Evolutionary conservation across 164 flowering plant species (phyloP), one percentile per base, ranked within the genome.

Genomic region (Berberis vulgaris): DNA sequence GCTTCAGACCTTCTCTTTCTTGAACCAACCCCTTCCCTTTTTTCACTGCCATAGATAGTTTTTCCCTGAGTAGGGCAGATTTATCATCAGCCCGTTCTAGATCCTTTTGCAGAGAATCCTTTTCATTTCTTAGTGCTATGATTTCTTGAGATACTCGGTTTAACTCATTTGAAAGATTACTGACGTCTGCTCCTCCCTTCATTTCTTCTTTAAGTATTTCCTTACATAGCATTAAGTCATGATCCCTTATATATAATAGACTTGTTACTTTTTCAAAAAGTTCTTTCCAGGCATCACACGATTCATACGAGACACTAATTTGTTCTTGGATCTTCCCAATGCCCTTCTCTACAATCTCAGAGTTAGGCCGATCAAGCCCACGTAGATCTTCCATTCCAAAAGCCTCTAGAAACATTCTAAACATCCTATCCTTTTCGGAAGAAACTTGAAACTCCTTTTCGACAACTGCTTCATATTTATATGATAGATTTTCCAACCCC

Each of bases 21-120:
- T 87, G 96, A 71, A 88, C 79, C 67, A 94, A 73, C 11, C 97
- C 99, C 84, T 94, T 94, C 50, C 99, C 99, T 78, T 91, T 94
- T 76, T 94, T 94, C 40, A 94, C 93, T 62, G 99, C 99, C 95
- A 88, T 73, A 65, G 96, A 86, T 42, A 94, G 86, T 67, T 91
- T 94, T 74, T 91, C 99, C 73, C 89, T 83, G 45, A 94, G 71
- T 26, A 86, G 41, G 73, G 86, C 71, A 64, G 77, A 74, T 78
- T 84, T 88, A 64, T 91, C 97, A 73, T 94, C 97, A 41, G 83
- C 66, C 62, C 80, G 79, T 60, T 77, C 82, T 66, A 88, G 85
- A 74, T 87, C 88, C 60, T 79, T 82, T 72, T 72, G 80, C 72
- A 87, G 65, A 10, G 76, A 63, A 52, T 66, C 83, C 40, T 74